These are phyloP conservation scores for Pelargonium nanum DNA, from an alignment of 345 rosid species.

Conservation along the genomic window DNA sequence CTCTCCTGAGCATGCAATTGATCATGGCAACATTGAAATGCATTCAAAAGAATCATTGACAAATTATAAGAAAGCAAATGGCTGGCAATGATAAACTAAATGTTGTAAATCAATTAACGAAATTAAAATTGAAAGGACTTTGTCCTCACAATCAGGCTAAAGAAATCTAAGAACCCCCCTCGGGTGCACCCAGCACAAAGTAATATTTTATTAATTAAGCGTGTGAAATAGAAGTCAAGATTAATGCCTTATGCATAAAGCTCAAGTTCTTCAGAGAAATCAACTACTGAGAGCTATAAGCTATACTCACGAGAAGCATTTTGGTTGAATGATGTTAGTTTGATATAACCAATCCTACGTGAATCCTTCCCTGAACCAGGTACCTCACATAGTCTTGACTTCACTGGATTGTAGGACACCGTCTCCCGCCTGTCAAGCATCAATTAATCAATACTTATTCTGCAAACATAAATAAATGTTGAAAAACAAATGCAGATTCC, in stretches of 20 bases:
- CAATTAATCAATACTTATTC: slow-evolving; percentile 4
- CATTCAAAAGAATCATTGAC: background rate
- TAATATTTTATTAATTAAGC: too few relatives aligned
- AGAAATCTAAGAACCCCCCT: too few relatives aligned
- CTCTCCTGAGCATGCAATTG: background rate
- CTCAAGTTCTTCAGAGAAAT: slow-evolving; percentile 1
- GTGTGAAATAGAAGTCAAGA: background rate
- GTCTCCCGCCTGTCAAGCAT: slow-evolving; percentile 56
- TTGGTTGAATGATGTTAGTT: slow-evolving; percentile 72
- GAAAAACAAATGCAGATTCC: background rate
- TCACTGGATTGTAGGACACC: slow-evolving; percentile 80
- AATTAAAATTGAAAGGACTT: background rate
- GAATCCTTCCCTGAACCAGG: slow-evolving; percentile 61
- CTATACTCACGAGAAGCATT: slow-evolving; percentile 66
- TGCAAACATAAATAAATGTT: background rate
- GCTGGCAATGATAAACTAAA: background rate
- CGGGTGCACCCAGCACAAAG: too few relatives aligned
- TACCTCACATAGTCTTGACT: slow-evolving; percentile 68
- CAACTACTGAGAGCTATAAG: slow-evolving; percentile 1
- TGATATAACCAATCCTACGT: slow-evolving; percentile 79
- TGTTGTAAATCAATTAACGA: background rate
- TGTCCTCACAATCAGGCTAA: background rate
- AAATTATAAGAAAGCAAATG: background rate
- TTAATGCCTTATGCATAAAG: background rate
- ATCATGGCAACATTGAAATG: too few relatives aligned